Evolutionary conservation across 1,284 basidiomycete species (phyloP), one percentile per base, ranked within the genome.

Genomic region (Cystobasidium slooffiae): DNA sequence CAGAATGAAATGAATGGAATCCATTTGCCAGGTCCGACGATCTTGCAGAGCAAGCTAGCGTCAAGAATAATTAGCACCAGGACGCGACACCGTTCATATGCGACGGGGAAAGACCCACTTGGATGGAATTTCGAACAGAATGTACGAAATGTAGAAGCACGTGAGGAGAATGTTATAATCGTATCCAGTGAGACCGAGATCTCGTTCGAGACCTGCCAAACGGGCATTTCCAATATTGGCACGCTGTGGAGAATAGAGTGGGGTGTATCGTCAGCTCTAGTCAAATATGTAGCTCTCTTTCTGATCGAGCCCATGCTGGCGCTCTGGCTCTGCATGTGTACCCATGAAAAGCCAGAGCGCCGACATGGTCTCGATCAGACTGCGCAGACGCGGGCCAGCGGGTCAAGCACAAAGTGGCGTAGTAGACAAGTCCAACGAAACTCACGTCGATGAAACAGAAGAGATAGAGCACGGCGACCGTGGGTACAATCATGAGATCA

Each of bases 21-120:
- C 61, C 75, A 78, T 41, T 61, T 61, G 20, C 76, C 76, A 3
- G 88, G 87, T 1, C 88, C 88, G 8, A 89, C 81, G 58, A 81
- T 82, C 86, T 88, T 78, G 39, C 83, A 76, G 49, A 88, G 75
- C 52, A 89, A 80, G 77, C 88, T 89, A 9, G 86, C 44, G 53
- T 3, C n/a, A 46, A 10, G 20, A 43, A 1, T 10, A 46, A 31
- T 58, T 18, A 58, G 46, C 44, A 43, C 20, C 1, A 18, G 18
- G 43, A 16, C 16, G 37, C 14, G 31, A 18, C n/a, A 43, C 39
- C 4, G 18, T 12, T 56, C 3, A 56, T 12, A 10, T 31, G 18
- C 22, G 1, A 51, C 6, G 20, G 20, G 4, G 20, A 37, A 10
- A 12, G 16, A 47, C 68, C 46, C 51, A 69, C 68, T 66, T 66